Base-by-base conservation (phyloP, 2,329 filamentous ascomycete genomes). In the Cercospora zeae-maydis region DNA sequence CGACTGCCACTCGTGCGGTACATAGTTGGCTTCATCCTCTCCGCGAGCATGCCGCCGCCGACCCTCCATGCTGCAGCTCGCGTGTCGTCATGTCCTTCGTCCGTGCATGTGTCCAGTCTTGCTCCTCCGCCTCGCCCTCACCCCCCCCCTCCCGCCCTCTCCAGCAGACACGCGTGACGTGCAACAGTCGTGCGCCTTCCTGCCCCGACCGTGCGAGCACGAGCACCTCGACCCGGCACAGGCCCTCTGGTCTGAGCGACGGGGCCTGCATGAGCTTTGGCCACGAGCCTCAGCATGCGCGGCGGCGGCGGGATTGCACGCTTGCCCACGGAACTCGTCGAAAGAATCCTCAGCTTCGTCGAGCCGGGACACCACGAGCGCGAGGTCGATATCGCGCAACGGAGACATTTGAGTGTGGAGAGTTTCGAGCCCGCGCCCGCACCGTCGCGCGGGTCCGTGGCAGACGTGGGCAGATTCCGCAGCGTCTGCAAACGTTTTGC, bases 331-430 rank as follows among this genome's bases (percentile, higher is more conserved):
- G 81, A 83, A 70, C 75, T 84, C 57, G 75, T 83, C 55, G 77
- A 78, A 62, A 77, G 78, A 61, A 81, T 84, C 27, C 76, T 84
- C 67, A 80, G 82, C 69, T 76, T 81, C 67, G 78, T 84, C 67
- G 79, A 80, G 59, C 78, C 79, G n/a, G 62, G 55, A 19, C 80
- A 83, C 65, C 78, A 80, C 34, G 79, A 82, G 52, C 81, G 80
- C 69, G 77, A 80, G 31, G 78, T 82, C 61, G 79, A 76, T 36
- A 77, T 82, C 58, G 81, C 82, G 66, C 77, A 80, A 59, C 76
- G 80, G 65, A 78, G 78, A 63, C 83, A 81, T 69, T 75, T 83
- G 33, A 83, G 82, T 24, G 79, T 80, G 62, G 82, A 83, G 70
- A 81, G 79, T 74, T 81, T 83, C 73, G 79, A 78, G 63, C 75